phyloP scores from a whole-genome alignment of 2,329 filamentous ascomycete genomes.

The Paracoccidioides brasiliensis region DNA sequence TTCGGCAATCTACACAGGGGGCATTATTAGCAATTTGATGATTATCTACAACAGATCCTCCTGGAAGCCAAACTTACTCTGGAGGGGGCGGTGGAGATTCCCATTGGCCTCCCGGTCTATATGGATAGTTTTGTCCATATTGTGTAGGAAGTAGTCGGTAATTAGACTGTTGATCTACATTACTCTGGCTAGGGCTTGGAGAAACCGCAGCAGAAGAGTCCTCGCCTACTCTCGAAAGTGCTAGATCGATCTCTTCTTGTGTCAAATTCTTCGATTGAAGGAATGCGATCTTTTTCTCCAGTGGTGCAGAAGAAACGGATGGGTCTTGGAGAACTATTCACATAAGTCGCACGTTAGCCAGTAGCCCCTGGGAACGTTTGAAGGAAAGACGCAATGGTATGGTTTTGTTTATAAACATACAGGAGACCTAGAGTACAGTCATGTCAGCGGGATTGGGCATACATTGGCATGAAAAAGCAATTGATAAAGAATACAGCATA shows the following conservation, averaged over 20 bases:
- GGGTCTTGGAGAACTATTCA: conserved; percentile 78
- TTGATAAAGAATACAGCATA: conserved; percentile 29
- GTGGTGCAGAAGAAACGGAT: conserved; percentile 73
- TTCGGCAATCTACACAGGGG: conserved; percentile 43
- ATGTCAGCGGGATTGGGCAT: conserved; percentile 16
- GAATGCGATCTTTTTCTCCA: conserved; percentile 87
- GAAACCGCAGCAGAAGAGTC: conserved; percentile 34
- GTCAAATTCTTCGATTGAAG: conserved; percentile 94
- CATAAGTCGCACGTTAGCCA: background rate
- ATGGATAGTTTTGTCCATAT: conserved; percentile 33
- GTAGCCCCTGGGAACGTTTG: background rate
- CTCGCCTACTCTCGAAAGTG: conserved; percentile 57
- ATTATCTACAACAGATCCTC: background rate
- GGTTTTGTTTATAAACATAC: conserved; percentile 26
- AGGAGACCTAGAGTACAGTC: conserved; percentile 34
- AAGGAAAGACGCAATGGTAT: background rate
- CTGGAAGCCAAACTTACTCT: conserved; percentile 30
- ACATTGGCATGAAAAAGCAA: conserved; percentile 14
- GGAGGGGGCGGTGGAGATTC: conserved; percentile 41
- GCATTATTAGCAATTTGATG: background rate
- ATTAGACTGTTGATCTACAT: conserved; percentile 30
- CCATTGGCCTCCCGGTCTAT: conserved; percentile 41
- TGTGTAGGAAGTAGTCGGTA: conserved; percentile 32
- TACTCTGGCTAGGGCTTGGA: conserved; percentile 34
- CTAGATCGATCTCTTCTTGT: conserved; percentile 81